phyloP scores from a whole-genome alignment of 2,329 filamentous ascomycete species.

The Penicillium sp. region DNA sequence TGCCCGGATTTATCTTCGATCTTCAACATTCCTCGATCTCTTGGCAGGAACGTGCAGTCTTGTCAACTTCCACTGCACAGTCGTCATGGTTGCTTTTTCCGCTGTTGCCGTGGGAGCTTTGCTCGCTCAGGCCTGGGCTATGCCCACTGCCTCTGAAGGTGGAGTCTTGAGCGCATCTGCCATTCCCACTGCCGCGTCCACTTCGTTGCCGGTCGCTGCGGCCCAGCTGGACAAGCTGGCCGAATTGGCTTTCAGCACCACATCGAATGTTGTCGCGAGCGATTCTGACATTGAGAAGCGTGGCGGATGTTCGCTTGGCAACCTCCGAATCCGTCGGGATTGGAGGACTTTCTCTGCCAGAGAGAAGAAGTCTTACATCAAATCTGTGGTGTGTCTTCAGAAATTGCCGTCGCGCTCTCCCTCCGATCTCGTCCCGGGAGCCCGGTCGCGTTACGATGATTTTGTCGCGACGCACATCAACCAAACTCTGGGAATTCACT shows the following conservation, averaged over 20 bases:
- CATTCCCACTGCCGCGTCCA: conserved; percentile 5
- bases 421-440: conserved; percentile 42
- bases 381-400: conserved; percentile 50
- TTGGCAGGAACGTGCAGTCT: background rate
- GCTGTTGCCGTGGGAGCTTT: conserved; percentile 16
- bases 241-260: conserved; percentile 15
- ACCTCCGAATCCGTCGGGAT: conserved; percentile 26
- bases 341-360: conserved; percentile 34
- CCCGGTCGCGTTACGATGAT: conserved; percentile 53
- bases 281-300: conserved; percentile 3
- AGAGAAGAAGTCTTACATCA: conserved; percentile 46
- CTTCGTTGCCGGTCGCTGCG: conserved; percentile 9
- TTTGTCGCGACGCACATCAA: conserved; percentile 54
- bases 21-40: background rate
- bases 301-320: conserved; percentile 14
- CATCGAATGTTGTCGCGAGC: conserved; percentile 6
- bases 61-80: background rate
- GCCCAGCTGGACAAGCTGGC: conserved; percentile 17
- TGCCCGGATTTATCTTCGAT: background rate
- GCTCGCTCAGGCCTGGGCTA: conserved; percentile 13
- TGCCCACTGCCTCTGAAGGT: conserved; percentile 9
- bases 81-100: conserved; percentile 17
- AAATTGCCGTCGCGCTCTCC: conserved; percentile 39
- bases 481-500: conserved; percentile 49
- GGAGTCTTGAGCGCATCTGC: background rate